Conservation (phyloP, 441 rosid species). For the Viola pubescens region DNA sequence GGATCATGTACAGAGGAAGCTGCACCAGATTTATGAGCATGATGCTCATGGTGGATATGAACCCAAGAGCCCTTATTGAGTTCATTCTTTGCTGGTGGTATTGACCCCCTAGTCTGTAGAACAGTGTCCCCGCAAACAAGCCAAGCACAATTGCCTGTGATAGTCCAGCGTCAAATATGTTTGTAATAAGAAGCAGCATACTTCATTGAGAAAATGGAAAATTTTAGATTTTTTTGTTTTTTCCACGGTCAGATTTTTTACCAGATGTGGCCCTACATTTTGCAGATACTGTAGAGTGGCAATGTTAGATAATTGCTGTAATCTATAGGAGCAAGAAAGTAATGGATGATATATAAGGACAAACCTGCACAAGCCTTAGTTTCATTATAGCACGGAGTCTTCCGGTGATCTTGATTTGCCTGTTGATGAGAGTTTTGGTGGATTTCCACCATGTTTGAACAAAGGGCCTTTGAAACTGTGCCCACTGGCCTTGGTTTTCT, state of each 20-base stretch:
- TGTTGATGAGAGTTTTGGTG: conserved; percentile 21
- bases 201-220: background rate
- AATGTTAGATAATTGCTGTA: background rate
- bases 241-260: too few species aligned
- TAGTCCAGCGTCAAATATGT: conserved; percentile 3
- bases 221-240: background rate
- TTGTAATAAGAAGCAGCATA: background rate
- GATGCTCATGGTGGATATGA: conserved; percentile 27
- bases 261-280: background rate
- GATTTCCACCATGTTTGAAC: conserved; percentile 29
- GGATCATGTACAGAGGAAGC: conserved; percentile 29
- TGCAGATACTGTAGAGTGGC: background rate
- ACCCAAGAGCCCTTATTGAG: conserved; percentile 28
- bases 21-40: conserved; percentile 32
- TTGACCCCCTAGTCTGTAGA: conserved; percentile 22
- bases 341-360: conserved; percentile 1
- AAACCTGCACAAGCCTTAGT: conserved; percentile 28
- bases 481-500: conserved; percentile 22
- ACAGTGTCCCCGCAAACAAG: conserved; percentile 24
- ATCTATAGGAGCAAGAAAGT: conserved; percentile 1
- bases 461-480: conserved; percentile 26
- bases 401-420: conserved; percentile 28
- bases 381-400: conserved; percentile 23
- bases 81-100: conserved; percentile 32
- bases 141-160: conserved; percentile 26